Percentiles rank a stretch among this genome's conserved stretches.
Evolutionary conservation across 208 protist species (phyloP).

Genomic region (Trypanosoma lewisi): DNA sequence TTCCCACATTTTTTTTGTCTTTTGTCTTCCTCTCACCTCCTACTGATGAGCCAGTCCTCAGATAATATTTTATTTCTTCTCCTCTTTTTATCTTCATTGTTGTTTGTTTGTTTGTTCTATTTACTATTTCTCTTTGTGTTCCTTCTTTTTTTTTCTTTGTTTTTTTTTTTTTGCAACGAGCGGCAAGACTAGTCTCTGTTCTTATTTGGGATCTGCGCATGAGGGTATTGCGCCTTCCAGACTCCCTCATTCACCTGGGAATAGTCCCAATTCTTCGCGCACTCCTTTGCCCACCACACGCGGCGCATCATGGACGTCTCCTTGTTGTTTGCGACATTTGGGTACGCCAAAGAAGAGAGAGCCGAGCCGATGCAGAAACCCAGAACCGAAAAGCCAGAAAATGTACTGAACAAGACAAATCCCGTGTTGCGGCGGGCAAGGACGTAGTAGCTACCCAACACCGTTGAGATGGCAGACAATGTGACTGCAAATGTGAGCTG

Average conservation of each 20-base stretch:
- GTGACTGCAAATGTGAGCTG: conserved; percentile 73
- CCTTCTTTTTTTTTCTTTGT: conserved; percentile 4
- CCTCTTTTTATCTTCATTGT: too few species aligned
- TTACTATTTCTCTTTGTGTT: conserved; percentile 1
- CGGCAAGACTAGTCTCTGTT: conserved; percentile 12
- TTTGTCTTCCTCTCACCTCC: too few species aligned
- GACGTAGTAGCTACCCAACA: conserved; percentile 62
- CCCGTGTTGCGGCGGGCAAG: conserved; percentile 70
- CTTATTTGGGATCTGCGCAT: conserved; percentile 41
- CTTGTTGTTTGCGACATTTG: conserved; percentile 81
- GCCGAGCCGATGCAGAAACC: conserved; percentile 79
- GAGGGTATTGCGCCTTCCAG: conserved; percentile 69
- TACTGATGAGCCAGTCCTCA: not conserved
- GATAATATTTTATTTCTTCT: not conserved
- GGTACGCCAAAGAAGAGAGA: conserved; percentile 62
- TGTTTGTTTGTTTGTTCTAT: conserved; percentile 1
- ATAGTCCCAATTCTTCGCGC: conserved; percentile 88
- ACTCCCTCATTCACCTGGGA: conserved; percentile 62
- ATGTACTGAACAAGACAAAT: conserved; percentile 82
- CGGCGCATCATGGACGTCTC: conserved; percentile 91
- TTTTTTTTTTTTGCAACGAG: conserved; percentile 6
- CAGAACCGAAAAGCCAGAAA: conserved; percentile 72
- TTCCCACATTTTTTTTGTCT: too few species aligned
- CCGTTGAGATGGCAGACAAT: conserved; percentile 36
- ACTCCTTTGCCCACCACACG: conserved; percentile 92